Evolutionary conservation across 805 yeast genomes (phyloP).

Genomic region (Wickerhamomyces xylosicus): DNA sequence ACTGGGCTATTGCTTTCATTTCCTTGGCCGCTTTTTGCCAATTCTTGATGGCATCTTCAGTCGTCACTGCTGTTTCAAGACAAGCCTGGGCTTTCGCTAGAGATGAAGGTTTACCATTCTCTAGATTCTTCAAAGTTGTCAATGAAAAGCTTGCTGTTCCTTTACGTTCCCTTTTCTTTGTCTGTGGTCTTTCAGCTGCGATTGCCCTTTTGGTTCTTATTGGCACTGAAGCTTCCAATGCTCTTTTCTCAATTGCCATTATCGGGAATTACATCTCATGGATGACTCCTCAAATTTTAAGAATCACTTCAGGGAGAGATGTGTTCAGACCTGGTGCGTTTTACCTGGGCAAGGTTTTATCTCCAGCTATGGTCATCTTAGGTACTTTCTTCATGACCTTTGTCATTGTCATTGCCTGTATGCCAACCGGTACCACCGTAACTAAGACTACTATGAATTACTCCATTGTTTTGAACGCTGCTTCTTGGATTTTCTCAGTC

Average conservation of each 20-base stretch:
- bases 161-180: conserved; percentile 43
- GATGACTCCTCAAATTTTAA: conserved; percentile 28
- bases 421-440: conserved; percentile 37
- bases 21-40: conserved; percentile 47
- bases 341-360: conserved; percentile 40
- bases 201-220: conserved; percentile 30
- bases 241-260: conserved; percentile 31
- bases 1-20: conserved; percentile 60
- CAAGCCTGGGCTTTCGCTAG: conserved; percentile 70
- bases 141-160: conserved; percentile 49
- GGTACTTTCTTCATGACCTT: conserved; percentile 41
- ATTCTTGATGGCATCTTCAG: conserved; percentile 55
- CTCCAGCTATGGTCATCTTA: conserved; percentile 35
- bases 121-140: conserved; percentile 45
- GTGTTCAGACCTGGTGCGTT: conserved; percentile 59
- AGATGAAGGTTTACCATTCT: conserved; percentile 63
- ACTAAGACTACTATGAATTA: conserved; percentile 52
- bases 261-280: conserved; percentile 33
- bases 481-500: conserved; percentile 46
- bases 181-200: conserved; percentile 25
- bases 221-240: conserved; percentile 32
- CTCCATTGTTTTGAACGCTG: conserved; percentile 54
- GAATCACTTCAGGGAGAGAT: conserved; percentile 33
- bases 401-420: conserved; percentile 47
- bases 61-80: conserved; percentile 50